Evolutionary conservation across 1,139 yeast species (phyloP).

Genomic region (Pichia sp.): DNA sequence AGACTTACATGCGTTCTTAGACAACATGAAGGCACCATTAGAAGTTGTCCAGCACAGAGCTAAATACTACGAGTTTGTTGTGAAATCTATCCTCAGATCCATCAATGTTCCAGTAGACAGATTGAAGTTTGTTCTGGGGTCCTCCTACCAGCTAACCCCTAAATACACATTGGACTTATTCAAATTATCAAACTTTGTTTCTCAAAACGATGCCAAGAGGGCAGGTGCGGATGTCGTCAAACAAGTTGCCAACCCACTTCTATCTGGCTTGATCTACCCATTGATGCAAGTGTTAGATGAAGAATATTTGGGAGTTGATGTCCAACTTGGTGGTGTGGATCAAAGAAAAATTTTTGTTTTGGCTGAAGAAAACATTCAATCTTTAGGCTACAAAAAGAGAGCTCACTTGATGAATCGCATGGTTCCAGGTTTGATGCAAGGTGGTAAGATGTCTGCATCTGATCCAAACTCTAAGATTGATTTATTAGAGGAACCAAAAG

Average conservation of each 20-base stretch:
- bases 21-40: slow-evolving; percentile 96
- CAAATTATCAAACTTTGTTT: slow-evolving; percentile 73
- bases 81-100: slow-evolving; percentile 79
- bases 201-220: slow-evolving; percentile 95
- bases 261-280: slow-evolving; percentile 93
- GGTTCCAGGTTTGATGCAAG: slow-evolving; percentile 97
- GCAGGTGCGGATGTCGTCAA: slow-evolving; percentile 99
- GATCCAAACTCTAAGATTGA: slow-evolving; percentile 98
- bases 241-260: slow-evolving; percentile 89
- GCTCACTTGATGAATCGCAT: slow-evolving; percentile 98
- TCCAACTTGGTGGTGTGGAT: slow-evolving; percentile 98
- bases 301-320: slow-evolving; percentile 83
- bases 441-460: slow-evolving; percentile 98
- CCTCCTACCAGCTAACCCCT: slow-evolving; percentile 75
- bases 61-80: slow-evolving; percentile 75
- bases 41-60: slow-evolving; percentile 90
- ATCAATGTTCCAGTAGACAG: slow-evolving; percentile 90
- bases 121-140: slow-evolving; percentile 79
- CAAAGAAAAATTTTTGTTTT: slow-evolving; percentile 96
- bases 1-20: slow-evolving; percentile 96
- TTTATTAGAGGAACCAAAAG: slow-evolving; percentile 81
- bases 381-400: slow-evolving; percentile 90
- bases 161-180: slow-evolving; percentile 87
- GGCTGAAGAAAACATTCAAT: slow-evolving; percentile 89
- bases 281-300: slow-evolving; percentile 99